Evolutionary conservation across 495 filamentous ascomycete species (phyloP), one percentile per base, ranked within the genome.

Genomic region (Penicillium simplicissimum): DNA sequence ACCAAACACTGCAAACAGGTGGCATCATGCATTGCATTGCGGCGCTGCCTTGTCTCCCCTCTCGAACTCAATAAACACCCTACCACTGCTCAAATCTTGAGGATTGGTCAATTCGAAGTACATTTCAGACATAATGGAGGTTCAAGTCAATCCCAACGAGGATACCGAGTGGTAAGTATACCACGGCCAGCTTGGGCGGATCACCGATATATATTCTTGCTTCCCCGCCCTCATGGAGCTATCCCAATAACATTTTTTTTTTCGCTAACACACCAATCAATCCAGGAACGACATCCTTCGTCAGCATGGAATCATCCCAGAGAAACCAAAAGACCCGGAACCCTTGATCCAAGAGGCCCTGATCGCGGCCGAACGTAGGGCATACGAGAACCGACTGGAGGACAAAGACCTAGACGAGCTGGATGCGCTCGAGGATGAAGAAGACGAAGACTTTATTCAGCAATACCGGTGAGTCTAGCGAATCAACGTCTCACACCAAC

Each of bases 221-320:
- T 40, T 54, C 58, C 58, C 61, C 59, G 49, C 60, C 23, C 40
- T n/a, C 45, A 23, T 55, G 25, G 49, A 63, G 52, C 54, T 64
- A 64, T 61, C 43, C 38, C 40, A 58, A 48, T 21, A 28, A 49
- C 23, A 49, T 33, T 40, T 9, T 56, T 33, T 40, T 9, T 56
- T 37, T 58, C 28, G 63, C 61, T 63, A 35, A 21, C 37, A 52
- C 21, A 55, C 53, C 23, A 7, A 17, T 42, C 49, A 6, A 45
- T 59, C 55, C 71, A 97, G 93, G 94, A 99, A 99, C 70, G 95
- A 99, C 62, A 99, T 99, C 69, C 90, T 99, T 52, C 91, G 95
- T 57, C 93, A 96, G 73, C 92, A 98, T 77, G 90, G 91, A 42
- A 80, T 99, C 55, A 98, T 99, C 58, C 95, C 95, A 13, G 93